Conservation (phyloP, 768 basidiomycete species). For the Kwoniella sp. region DNA sequence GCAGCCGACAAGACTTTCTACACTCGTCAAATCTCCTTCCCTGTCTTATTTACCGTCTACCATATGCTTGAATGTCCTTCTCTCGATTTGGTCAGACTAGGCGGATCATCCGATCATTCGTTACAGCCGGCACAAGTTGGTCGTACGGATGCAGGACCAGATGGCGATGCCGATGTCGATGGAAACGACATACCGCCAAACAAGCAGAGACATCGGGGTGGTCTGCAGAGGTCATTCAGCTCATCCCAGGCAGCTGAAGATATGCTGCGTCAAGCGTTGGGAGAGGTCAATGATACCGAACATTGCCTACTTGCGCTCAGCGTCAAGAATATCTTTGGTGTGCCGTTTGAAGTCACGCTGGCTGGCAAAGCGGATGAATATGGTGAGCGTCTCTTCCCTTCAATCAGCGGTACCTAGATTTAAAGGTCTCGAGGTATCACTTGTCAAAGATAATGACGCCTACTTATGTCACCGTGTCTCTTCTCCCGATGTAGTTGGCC, state of each 20-base stretch:
- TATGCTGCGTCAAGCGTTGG: constrained; percentile 29
- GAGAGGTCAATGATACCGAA: constrained; percentile 60
- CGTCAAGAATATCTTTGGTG: constrained; percentile 86
- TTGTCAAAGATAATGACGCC: too few relatives aligned
- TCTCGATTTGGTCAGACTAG: constrained; percentile 76
- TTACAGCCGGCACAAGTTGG: too few relatives aligned
- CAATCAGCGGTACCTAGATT: too few relatives aligned
- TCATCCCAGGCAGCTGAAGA: constrained; percentile 4
- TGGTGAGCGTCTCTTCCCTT: too few relatives aligned
- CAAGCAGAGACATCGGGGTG: too few relatives aligned
- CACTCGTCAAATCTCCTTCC: constrained; percentile 82
- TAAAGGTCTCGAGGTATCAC: too few relatives aligned
- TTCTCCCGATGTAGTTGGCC: too few relatives aligned
- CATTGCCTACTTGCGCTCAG: constrained; percentile 89
- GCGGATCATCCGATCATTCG: background rate
- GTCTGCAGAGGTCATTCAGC: background rate
- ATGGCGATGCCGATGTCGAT: too few relatives aligned
- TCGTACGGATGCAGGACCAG: too few relatives aligned
- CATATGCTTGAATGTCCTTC: constrained; percentile 85
- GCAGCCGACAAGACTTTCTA: constrained; percentile 62
- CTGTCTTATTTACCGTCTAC: constrained; percentile 90
- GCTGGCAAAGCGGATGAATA: constrained; percentile 57
- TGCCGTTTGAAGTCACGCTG: constrained; percentile 86
- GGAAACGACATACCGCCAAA: too few relatives aligned
- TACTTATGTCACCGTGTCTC: too few relatives aligned